Conservation (phyloP, 2,329 filamentous ascomycete genomes). For the Coniosporium uncinatum region DNA sequence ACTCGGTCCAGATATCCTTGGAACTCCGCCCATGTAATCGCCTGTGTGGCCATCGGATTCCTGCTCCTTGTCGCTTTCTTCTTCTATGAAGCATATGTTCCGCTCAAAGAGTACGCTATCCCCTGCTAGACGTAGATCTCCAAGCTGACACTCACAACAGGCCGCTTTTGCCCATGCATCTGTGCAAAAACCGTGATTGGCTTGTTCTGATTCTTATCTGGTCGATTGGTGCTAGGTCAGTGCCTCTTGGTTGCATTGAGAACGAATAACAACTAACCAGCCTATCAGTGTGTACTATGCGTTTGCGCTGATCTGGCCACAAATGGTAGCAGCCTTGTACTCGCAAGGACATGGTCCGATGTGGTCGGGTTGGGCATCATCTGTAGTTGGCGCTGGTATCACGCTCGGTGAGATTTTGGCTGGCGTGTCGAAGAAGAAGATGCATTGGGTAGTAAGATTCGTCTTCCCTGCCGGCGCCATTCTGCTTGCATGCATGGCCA, state of each 20-base stretch:
- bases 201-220: slow-evolving; percentile 10
- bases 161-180: slow-evolving; percentile 11
- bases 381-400: slow-evolving; percentile 11
- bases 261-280: not conserved
- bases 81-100: slow-evolving; percentile 12
- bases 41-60: slow-evolving; percentile 11
- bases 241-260: not conserved
- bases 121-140: too few species aligned
- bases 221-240: slow-evolving; percentile 10
- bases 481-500: slow-evolving; percentile 10
- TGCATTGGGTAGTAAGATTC: slow-evolving; percentile 10
- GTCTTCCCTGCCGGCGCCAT: slow-evolving; percentile 10
- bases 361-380: slow-evolving; percentile 12
- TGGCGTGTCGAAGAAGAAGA: slow-evolving; percentile 5
- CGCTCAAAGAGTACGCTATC: slow-evolving; percentile 13
- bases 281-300: slow-evolving; percentile 13
- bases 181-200: slow-evolving; percentile 10
- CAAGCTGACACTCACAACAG: too few species aligned
- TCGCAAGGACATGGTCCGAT: slow-evolving; percentile 8
- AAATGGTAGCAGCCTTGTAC: slow-evolving; percentile 10
- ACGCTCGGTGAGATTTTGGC: slow-evolving; percentile 10
- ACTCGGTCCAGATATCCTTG: too few species aligned
- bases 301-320: slow-evolving; percentile 12
- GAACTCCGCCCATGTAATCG: slow-evolving; percentile 30
- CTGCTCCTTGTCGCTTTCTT: slow-evolving; percentile 8